Base-by-base conservation (phyloP, 176 grass and related monocot species). In the Oryza punctata region DNA sequence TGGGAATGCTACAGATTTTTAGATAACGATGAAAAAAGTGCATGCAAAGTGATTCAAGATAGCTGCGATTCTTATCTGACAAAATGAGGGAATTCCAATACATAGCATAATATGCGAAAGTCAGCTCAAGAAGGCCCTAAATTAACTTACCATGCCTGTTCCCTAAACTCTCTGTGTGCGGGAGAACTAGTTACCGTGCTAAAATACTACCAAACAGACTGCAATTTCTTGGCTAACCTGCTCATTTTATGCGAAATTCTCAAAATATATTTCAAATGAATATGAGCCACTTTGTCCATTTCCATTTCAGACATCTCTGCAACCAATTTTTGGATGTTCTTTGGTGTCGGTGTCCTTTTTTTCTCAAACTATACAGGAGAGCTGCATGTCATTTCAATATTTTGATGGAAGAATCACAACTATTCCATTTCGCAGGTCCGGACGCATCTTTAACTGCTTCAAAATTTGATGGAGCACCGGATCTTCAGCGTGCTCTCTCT, bases 401-500 rank as follows among this genome's bases (percentile, higher is more conserved):
- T 69, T 12, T 12, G 23, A 40, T 82, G 74, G 24, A 28, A 70
- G 21, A 65, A 70, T 79, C 33, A 83, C 57, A 75, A 79, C 67
- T 46, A 35, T 28, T 78, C 67, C 63, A 37, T 78, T 74, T 11
- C 73, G 33, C 81, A 95, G 95, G 88, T 88, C 76, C 57, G 69
- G 85, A 87, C 80, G 52, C 75, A 38, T 86, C 68, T 75, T 59
- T 76, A 80, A 75, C 80, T 67, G 88, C 94, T 92, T 94, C 88
- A 65, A 91, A 89, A 91, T 85, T 89, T 14, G 90, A 90, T 94
- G 92, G 96, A 95, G 96, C 89, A 93, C 91, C 68, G 77, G 93
- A 97, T 94, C 94, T 95, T 91, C 92, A 88, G 79, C 85, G 70
- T 95, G 96, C 93, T 93, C 91, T 88, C 96, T 95, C 91, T 95